Evolutionary conservation across 192 early-diverging fungal genomes (phyloP).

Genomic region (Chytriomyces sp.): DNA sequence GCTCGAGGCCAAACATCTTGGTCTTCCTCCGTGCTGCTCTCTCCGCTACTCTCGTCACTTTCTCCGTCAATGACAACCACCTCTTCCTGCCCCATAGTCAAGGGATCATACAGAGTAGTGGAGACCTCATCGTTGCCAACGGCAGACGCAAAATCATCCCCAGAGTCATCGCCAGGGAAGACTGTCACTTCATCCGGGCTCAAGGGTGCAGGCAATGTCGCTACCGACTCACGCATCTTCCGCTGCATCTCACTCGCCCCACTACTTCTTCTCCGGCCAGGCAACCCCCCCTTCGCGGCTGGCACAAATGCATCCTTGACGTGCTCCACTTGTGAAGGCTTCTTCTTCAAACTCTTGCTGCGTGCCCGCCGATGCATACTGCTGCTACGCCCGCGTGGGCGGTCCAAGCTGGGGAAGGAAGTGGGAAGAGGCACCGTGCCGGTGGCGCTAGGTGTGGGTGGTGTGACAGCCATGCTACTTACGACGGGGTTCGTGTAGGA

Average conservation of each 20-base stretch:
- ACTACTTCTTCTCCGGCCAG: neutral
- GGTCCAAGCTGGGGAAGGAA: neutral
- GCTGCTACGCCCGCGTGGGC: neutral
- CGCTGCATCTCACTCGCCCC: neutral
- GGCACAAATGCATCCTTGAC: neutral
- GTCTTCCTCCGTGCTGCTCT: neutral
- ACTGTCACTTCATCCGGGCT: neutral
- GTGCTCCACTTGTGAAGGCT: neutral
- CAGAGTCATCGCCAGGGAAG: neutral
- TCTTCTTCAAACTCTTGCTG: neutral
- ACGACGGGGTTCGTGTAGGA: neutral
- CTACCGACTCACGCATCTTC: neutral
- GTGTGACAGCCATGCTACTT: neutral
- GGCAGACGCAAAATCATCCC: neutral
- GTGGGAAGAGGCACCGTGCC: neutral
- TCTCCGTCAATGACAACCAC: neutral
- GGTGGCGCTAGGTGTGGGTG: neutral
- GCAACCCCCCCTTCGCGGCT: neutral
- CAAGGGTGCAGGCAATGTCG: neutral
- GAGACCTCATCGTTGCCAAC: neutral
- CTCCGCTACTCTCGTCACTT: neutral
- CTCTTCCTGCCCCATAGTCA: neutral
- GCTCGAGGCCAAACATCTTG: neutral
- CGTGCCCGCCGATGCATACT: neutral
- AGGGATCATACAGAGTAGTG: neutral